Evolutionary conservation across 2,329 filamentous ascomycete species (phyloP).

Genomic region (Epichloe elymi): DNA sequence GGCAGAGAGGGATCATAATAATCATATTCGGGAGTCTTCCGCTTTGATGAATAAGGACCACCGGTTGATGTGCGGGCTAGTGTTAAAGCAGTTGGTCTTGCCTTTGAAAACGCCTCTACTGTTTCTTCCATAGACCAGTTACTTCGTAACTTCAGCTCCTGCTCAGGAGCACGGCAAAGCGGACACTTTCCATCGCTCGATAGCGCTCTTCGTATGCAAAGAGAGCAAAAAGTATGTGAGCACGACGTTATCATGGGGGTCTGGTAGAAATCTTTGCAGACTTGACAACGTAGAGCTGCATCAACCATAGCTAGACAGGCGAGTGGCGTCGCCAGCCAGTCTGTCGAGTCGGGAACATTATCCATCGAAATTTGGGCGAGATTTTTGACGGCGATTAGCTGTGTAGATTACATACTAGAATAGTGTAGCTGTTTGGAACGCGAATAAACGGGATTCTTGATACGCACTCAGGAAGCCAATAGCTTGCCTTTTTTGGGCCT

Average conservation of each 20-base stretch:
- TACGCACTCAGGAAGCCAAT: not conserved
- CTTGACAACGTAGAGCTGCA: slow-evolving; percentile 78
- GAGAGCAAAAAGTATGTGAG: slow-evolving; percentile 89
- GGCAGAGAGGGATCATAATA: slow-evolving; percentile 14
- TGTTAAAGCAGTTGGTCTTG: slow-evolving; percentile 47
- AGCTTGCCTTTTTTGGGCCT: not conserved
- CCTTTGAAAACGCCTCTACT: slow-evolving; percentile 61
- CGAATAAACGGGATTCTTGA: not conserved
- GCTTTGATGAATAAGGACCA: slow-evolving; percentile 29
- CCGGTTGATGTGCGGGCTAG: slow-evolving; percentile 38
- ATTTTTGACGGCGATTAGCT: not conserved
- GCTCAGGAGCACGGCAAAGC: slow-evolving; percentile 63
- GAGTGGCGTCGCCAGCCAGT: slow-evolving; percentile 65
- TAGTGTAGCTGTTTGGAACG: not conserved
- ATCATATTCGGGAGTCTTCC: slow-evolving; percentile 29
- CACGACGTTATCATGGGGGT: slow-evolving; percentile 97
- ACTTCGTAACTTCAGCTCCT: slow-evolving; percentile 70
- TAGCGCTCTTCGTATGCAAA: slow-evolving; percentile 82
- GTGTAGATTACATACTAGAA: not conserved
- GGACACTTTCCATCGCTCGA: slow-evolving; percentile 79
- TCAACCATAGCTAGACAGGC: slow-evolving; percentile 59
- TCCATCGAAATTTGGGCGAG: slow-evolving; percentile 16
- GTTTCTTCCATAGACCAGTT: slow-evolving; percentile 81
- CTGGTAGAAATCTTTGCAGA: slow-evolving; percentile 95
- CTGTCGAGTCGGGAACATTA: slow-evolving; percentile 61